These are phyloP conservation scores for Microglena sp. DNA, from an alignment of 139 green algal genomes.

Conservation along the genomic window DNA sequence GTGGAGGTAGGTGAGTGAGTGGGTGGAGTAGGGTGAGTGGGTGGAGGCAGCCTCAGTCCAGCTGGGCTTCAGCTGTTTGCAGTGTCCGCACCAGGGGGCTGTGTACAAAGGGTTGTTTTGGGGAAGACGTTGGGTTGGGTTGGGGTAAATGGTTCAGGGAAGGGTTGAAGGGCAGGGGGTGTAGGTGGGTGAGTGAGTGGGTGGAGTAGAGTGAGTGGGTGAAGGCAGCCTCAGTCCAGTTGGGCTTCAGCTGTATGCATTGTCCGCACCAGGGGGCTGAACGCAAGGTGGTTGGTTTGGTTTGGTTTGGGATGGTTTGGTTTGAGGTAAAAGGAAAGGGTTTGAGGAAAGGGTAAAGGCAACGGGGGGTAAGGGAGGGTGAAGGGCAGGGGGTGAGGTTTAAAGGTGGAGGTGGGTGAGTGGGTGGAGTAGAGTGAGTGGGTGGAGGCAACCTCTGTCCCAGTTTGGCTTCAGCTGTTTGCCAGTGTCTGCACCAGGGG, in stretches of 20 bases:
- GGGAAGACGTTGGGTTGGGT: background rate
- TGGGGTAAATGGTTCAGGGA: background rate
- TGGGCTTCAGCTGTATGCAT: conserved; percentile 77
- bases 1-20: background rate
- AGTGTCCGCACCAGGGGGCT: conserved; percentile 31
- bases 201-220: background rate
- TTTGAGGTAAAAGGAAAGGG: background rate
- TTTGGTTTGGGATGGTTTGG: background rate
- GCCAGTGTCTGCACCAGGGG: too few species aligned
- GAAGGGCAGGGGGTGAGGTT: background rate
- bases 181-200: background rate
- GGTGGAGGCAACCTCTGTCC: conserved; percentile 24
- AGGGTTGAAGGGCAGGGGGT: too few species aligned
- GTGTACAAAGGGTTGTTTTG: conserved; percentile 9
- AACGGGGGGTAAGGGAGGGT: too few species aligned
- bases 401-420: background rate
- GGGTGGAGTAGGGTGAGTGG: background rate
- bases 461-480: conserved; percentile 74
- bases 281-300: conserved; percentile 6
- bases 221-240: conserved; percentile 40
- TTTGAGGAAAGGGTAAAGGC: too few species aligned
- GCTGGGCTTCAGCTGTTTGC: conserved; percentile 72
- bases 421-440: background rate
- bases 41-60: conserved; percentile 39
- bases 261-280: conserved; percentile 17